These are phyloP conservation scores for Lipomyces japonicus DNA, from an alignment of 805 yeast genomes.

Conservation along the genomic window DNA sequence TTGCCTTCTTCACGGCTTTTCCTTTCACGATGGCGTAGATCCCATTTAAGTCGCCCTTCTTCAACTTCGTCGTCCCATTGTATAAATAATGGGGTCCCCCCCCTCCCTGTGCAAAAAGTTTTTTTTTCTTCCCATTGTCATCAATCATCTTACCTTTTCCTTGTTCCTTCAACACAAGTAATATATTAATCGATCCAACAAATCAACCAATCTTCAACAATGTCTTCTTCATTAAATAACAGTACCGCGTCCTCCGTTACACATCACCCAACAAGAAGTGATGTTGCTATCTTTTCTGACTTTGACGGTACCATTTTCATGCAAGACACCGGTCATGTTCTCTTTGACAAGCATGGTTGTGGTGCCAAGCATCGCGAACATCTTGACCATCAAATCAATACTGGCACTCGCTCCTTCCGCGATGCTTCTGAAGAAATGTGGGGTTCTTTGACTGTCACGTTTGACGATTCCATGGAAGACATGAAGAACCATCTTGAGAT, in stretches of 20 bases:
- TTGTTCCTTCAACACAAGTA: no score
- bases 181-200: no score
- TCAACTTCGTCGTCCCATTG: no score
- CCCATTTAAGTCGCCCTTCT: no score
- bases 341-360: conserved; percentile 44
- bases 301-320: conserved; percentile 47
- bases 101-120: no score
- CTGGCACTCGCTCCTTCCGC: conserved; percentile 39
- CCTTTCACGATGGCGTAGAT: no score
- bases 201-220: no score
- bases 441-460: conserved; percentile 43
- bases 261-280: conserved; percentile 19
- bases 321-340: conserved; percentile 47
- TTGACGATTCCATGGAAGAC: conserved; percentile 39
- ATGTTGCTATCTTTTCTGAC: conserved; percentile 34
- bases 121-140: no score
- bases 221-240: not conserved
- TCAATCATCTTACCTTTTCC: no score
- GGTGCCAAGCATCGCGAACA: conserved; percentile 40
- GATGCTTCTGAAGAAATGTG: conserved; percentile 45
- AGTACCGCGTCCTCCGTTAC: not conserved
- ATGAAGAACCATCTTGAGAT: conserved; percentile 39
- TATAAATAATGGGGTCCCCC: no score
- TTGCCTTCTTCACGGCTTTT: no score
- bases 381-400: conserved; percentile 41